Evolutionary conservation across 805 yeast species (phyloP), one percentile per base, ranked within the genome.

Genomic region (Monosporozyma servazzii): DNA sequence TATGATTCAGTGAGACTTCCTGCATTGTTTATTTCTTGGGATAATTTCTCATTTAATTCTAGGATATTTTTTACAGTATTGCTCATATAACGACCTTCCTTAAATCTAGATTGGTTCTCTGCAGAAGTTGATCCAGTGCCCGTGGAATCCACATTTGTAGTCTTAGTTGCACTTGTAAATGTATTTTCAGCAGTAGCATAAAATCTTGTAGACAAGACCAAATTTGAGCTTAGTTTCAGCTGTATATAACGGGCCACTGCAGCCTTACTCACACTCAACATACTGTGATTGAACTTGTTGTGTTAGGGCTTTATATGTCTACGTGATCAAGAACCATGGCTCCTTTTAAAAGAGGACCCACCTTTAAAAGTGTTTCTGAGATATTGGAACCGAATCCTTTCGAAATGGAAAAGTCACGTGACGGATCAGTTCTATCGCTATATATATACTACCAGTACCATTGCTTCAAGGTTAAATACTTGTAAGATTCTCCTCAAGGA

Each of bases 31-130:
- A 29, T 15, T 20, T n/a, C 18, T n/a, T 45, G 15, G 4, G 48
- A 45, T 11, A 45, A 53, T 21, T 49, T 47, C 10, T 47, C n/a
- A 21, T 33, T 41, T 3, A 54, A 8, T 29, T 50, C 50, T 15
- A 41, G 45, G 37, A 42, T 41, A 41, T 23, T 23, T 18, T 40
- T 33, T 5, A 5, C 17, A 33, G 8, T 15, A 7, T 33, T 33
- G n/a, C 17, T 33, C 8, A 13, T 33, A 33, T 15, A 33, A 13
- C 37, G 37, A 33, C 37, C 37, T 13, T n/a, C 37, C 15, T 17
- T 33, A 4, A 17, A 4, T 13, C 6, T 33, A 13, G 13, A n/a
- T 33, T 33, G 37, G 11, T 15, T 33, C 11, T 15, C 8, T 33
- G 7, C 37, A 33, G 17, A 7, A 6, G 13, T 15, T 4, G 13